Conservation (phyloP, 2,329 filamentous ascomycete genomes). For the Xylariaceae sp. region DNA sequence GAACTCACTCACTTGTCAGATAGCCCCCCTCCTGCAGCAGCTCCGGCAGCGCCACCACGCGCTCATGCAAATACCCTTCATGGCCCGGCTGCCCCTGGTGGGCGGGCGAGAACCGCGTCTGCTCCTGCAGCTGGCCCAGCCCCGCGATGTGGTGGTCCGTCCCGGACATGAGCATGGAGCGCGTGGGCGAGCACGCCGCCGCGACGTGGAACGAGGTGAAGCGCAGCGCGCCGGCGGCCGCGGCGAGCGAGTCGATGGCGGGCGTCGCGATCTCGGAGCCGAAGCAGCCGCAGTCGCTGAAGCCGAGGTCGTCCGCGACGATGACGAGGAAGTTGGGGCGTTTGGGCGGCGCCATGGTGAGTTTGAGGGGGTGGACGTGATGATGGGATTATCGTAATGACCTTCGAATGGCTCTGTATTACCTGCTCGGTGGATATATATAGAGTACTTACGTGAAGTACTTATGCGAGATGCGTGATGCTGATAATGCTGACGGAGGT, state of each 20-base stretch:
- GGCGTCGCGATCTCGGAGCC: conserved; percentile 10
- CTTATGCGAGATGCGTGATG: no score
- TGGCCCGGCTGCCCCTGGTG: conserved; percentile 14
- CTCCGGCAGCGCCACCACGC: conserved; percentile 9
- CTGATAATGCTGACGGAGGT: no score
- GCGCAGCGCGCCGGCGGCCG: conserved; percentile 5
- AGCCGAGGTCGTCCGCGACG: conserved; percentile 10
- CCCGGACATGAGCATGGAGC: conserved; percentile 10
- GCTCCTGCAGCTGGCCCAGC: conserved; percentile 9
- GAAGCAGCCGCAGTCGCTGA: conserved; percentile 10
- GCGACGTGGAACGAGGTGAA: conserved; percentile 10
- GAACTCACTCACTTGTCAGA: no score
- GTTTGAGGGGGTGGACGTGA: no score
- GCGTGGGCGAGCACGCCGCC: conserved; percentile 10
- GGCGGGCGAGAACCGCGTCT: conserved; percentile 5
- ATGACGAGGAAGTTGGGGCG: conserved; percentile 11
- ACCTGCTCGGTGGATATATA: no score
- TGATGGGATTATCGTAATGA: no score
- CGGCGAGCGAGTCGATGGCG: conserved; percentile 9
- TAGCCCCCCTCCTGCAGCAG: conserved; percentile 22
- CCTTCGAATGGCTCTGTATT: no score
- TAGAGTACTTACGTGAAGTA: no score
- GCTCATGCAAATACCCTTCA: conserved; percentile 25
- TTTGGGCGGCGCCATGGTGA: not conserved
- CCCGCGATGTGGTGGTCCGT: conserved; percentile 12